Evolutionary conservation across 192 early-diverging fungal species (phyloP).

Genomic region (Backusella sp.): DNA sequence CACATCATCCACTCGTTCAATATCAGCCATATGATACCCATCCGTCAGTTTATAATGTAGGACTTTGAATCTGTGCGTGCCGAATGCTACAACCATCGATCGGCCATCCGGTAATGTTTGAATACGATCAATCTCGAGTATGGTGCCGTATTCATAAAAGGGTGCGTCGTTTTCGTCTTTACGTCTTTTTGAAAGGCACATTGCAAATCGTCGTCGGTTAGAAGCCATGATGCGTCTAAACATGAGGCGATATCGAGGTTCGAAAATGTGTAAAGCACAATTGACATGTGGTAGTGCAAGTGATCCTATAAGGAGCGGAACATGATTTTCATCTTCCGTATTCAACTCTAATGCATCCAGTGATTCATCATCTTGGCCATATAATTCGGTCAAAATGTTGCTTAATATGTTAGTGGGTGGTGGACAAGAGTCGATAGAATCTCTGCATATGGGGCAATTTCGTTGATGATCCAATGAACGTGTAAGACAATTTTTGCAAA

Average conservation of each 20-base stretch:
- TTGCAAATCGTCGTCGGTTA: constrained; percentile 48
- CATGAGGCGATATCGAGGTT: constrained; percentile 64
- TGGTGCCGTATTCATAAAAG: constrained; percentile 46
- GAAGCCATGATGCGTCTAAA: constrained; percentile 47
- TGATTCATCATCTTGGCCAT: constrained; percentile 18
- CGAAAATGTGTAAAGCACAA: constrained; percentile 62
- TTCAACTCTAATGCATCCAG: constrained; percentile 15
- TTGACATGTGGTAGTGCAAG: constrained; percentile 59
- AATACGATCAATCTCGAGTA: constrained; percentile 44
- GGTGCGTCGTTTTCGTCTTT: constrained; percentile 19
- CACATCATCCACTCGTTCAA: constrained; percentile 51
- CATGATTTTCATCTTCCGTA: constrained; percentile 23
- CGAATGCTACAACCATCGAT: constrained; percentile 51
- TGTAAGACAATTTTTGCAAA: constrained; percentile 60
- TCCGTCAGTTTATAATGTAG: constrained; percentile 37
- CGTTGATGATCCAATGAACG: constrained; percentile 49
- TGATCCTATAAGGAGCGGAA: constrained; percentile 59
- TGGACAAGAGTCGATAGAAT: constrained; percentile 31
- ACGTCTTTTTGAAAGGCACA: constrained; percentile 41
- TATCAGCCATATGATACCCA: constrained; percentile 46
- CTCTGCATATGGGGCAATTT: constrained; percentile 46
- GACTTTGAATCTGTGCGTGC: constrained; percentile 45
- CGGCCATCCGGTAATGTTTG: constrained; percentile 50
- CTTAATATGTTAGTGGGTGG: constrained; percentile 31
- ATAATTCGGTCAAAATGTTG: constrained; percentile 22